phyloP scores from a whole-genome alignment of 2,329 filamentous ascomycete species.

The Penicillium sclerotigenum region DNA sequence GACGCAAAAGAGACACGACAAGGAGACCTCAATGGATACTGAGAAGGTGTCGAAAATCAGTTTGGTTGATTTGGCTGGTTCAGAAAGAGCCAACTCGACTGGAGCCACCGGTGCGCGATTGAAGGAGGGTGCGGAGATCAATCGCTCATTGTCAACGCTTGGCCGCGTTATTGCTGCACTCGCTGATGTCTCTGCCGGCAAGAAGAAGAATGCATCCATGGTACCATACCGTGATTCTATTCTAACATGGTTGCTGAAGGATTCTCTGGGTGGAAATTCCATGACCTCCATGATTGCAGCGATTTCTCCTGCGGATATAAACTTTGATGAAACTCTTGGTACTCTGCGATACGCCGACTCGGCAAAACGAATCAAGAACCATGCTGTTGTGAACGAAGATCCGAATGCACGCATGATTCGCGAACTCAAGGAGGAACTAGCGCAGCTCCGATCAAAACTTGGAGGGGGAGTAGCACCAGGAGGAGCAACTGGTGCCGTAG shows the following conservation, averaged over 20 bases:
- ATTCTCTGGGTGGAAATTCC: constrained; percentile 95
- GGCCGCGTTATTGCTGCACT: constrained; percentile 96
- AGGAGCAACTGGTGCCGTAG: constrained; percentile 46
- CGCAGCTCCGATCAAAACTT: constrained; percentile 81
- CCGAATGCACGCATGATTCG: constrained; percentile 98
- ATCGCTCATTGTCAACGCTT: constrained; percentile 90
- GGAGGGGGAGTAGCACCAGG: constrained; percentile 54
- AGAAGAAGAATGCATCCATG: constrained; percentile 69
- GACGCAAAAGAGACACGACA: constrained; percentile 87
- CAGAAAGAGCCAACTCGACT: constrained; percentile 93
- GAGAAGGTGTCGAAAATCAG: constrained; percentile 98
- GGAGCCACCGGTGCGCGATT: constrained; percentile 91
- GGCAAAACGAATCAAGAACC: constrained; percentile 99
- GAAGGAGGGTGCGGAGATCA: constrained; percentile 98
- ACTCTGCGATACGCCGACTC: constrained; percentile 96
- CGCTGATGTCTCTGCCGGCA: constrained; percentile 82
- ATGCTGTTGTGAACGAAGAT: constrained; percentile 98
- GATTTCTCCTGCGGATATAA: constrained; percentile 97
- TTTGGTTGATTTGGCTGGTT: constrained; percentile 95
- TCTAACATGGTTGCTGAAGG: constrained; percentile 93
- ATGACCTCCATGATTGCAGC: constrained; percentile 99
- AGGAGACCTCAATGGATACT: constrained; percentile 92
- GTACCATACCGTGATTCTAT: constrained; percentile 97
- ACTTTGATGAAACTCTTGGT: constrained; percentile 95
- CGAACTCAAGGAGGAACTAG: constrained; percentile 92